Evolutionary conservation across 768 basidiomycete genomes (phyloP).

Genomic region (Panaeolus papilionaceus): DNA sequence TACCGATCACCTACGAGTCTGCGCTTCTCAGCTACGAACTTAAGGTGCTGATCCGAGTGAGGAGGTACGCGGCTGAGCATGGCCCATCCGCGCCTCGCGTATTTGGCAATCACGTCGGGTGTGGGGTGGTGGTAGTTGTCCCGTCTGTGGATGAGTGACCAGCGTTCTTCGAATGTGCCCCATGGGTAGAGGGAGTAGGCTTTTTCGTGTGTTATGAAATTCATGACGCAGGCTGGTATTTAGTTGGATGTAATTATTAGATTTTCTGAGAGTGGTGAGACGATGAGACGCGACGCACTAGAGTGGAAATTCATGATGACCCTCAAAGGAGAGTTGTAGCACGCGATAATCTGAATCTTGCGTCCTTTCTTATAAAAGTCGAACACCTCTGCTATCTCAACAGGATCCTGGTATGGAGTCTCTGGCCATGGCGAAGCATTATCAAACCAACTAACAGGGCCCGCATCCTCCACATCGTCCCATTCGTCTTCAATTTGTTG

Average conservation of each 20-base stretch:
- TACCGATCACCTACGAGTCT: constrained; percentile 35
- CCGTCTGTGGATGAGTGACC: constrained; percentile 17
- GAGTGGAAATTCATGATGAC: constrained; percentile 54
- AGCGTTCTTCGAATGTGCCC: constrained; percentile 42
- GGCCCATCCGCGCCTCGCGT: constrained; percentile 42
- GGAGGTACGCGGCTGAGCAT: constrained; percentile 18
- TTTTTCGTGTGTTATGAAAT: constrained; percentile 45
- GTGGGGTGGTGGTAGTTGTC: background rate
- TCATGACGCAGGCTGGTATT: constrained; percentile 47
- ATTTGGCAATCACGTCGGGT: constrained; percentile 36
- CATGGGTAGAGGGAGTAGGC: constrained; percentile 49
- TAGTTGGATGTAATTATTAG: background rate
- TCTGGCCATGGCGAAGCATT: too few relatives aligned
- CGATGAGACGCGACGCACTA: constrained; percentile 38
- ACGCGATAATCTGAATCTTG: constrained; percentile 49
- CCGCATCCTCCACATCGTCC: too few relatives aligned
- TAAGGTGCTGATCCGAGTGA: constrained; percentile 20
- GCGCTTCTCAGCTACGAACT: constrained; percentile 29
- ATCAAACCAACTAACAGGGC: too few relatives aligned
- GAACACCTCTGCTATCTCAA: constrained; percentile 34
- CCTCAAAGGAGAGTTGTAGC: constrained; percentile 38
- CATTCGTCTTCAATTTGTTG: constrained; percentile 9
- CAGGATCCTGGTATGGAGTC: too few relatives aligned
- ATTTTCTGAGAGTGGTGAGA: background rate
- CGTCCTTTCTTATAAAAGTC: constrained; percentile 36